Percentiles rank a stretch among this genome's conserved stretches.
phyloP scores from a whole-genome alignment of 495 filamentous ascomycete genomes.

The Talaromyces stipitatus region DNA sequence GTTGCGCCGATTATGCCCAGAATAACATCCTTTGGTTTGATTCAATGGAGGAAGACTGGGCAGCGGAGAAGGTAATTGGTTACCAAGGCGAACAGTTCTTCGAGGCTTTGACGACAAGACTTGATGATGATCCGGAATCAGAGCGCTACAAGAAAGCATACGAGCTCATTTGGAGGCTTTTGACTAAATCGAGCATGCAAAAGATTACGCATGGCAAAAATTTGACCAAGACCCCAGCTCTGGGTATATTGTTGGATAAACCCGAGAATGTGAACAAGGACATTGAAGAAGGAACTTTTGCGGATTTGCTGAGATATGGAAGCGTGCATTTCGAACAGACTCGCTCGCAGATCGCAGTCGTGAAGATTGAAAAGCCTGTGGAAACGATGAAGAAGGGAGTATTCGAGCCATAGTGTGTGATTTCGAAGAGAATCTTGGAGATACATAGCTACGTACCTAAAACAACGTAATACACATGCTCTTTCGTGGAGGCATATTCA shows the following conservation, averaged over 20 bases:
- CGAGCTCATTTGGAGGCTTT: constrained; percentile 1
- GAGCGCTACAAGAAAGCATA: constrained; percentile 8
- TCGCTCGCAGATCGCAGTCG: neutral
- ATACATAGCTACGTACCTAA: too few species aligned
- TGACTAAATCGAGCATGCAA: constrained; percentile 6
- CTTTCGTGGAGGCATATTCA: neutral
- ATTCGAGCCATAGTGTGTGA: neutral
- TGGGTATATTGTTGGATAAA: constrained; percentile 6
- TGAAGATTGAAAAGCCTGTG: neutral
- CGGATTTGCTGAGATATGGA: constrained; percentile 10
- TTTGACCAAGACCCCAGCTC: constrained; percentile 2
- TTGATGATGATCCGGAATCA: constrained; percentile 4
- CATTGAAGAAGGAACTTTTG: constrained; percentile 8
- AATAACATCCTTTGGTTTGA: constrained; percentile 7
- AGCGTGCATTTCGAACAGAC: constrained; percentile 10
- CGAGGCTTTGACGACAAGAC: constrained; percentile 1
- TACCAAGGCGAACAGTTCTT: constrained; percentile 1
- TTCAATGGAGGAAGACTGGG: constrained; percentile 5
- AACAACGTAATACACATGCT: too few species aligned
- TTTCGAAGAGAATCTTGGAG: too few species aligned
- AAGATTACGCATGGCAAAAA: constrained; percentile 7
- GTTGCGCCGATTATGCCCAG: constrained; percentile 4
- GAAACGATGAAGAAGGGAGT: neutral
- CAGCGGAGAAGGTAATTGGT: neutral
- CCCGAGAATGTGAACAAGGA: constrained; percentile 8